These are phyloP conservation scores for Aspergillus brunneoviolaceus DNA, from an alignment of 2,329 filamentous ascomycete genomes.

Conservation along the genomic window DNA sequence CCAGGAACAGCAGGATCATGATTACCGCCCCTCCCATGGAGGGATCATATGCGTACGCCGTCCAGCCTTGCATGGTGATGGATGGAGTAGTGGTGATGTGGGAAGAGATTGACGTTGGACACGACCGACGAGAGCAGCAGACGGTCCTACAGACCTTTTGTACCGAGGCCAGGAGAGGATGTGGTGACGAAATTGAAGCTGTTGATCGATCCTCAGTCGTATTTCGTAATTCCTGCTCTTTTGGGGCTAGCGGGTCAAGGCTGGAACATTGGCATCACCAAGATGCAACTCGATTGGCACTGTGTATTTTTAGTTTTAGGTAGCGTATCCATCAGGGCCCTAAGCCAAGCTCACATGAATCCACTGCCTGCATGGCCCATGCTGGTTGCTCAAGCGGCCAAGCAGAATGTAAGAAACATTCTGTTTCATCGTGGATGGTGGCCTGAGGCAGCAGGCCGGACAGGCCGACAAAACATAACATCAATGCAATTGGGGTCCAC, in stretches of 20 bases:
- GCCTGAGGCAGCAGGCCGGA: too few relatives aligned
- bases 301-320: too few relatives aligned
- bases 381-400: too few relatives aligned
- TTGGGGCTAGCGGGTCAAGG: background rate
- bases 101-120: background rate
- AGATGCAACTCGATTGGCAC: background rate
- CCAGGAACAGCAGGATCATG: constrained; percentile 4
- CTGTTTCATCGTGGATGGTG: too few relatives aligned
- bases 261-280: background rate
- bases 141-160: background rate
- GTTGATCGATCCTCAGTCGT: background rate
- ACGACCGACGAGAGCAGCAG: too few relatives aligned
- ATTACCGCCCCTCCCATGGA: constrained; percentile 1
- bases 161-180: background rate
- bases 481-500: too few relatives aligned
- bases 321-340: too few relatives aligned
- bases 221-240: constrained; percentile 1
- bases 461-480: too few relatives aligned
- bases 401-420: too few relatives aligned
- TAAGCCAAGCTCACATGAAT: too few relatives aligned
- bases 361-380: too few relatives aligned
- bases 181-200: background rate
- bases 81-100: background rate
- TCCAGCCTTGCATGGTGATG: constrained; percentile 4
- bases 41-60: constrained; percentile 6